These are phyloP conservation scores for Alisma plantagoaquatica DNA, from an alignment of 106 monocot genomes.

Conservation along the genomic window DNA sequence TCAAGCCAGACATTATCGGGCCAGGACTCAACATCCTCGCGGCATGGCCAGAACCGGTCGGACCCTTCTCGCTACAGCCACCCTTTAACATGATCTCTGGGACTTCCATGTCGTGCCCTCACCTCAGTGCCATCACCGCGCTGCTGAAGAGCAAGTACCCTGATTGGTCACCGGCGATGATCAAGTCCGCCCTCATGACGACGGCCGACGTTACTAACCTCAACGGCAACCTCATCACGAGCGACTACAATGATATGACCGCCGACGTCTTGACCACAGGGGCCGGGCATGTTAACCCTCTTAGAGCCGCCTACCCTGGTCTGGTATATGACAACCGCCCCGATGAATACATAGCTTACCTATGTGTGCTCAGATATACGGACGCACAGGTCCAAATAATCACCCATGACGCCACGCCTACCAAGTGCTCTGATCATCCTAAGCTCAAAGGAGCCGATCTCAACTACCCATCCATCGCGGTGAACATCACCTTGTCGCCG, in stretches of 20 bases:
- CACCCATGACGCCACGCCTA: slow-evolving; percentile 25
- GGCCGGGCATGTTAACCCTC: slow-evolving; percentile 56
- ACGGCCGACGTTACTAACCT: slow-evolving; percentile 36
- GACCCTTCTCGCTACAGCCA: too few relatives aligned
- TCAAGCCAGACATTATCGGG: too few relatives aligned
- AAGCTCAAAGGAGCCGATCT: slow-evolving; percentile 27
- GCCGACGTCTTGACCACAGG: slow-evolving; percentile 49
- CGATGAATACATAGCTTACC: slow-evolving; percentile 53
- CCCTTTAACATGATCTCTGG: too few relatives aligned
- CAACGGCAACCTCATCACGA: slow-evolving; percentile 46
- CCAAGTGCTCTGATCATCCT: slow-evolving; percentile 20
- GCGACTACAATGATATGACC: slow-evolving; percentile 9
- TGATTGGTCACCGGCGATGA: too few relatives aligned
- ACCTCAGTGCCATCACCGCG: slow-evolving; percentile 61
- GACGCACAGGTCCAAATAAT: slow-evolving; percentile 40
- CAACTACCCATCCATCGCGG: slow-evolving; percentile 74
- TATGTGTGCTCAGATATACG: slow-evolving; percentile 55
- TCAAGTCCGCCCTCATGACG: too few relatives aligned
- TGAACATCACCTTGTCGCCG: slow-evolving; percentile 29
- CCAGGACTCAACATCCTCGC: too few relatives aligned
- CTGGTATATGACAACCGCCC: too few relatives aligned
- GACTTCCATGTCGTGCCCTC: too few relatives aligned
- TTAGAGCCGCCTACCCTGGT: slow-evolving; percentile 34
- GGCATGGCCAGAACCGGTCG: too few relatives aligned
- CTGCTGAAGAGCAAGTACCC: too few relatives aligned